Base-by-base conservation (phyloP, 1,284 basidiomycete genomes). In the Bothia castanella region DNA sequence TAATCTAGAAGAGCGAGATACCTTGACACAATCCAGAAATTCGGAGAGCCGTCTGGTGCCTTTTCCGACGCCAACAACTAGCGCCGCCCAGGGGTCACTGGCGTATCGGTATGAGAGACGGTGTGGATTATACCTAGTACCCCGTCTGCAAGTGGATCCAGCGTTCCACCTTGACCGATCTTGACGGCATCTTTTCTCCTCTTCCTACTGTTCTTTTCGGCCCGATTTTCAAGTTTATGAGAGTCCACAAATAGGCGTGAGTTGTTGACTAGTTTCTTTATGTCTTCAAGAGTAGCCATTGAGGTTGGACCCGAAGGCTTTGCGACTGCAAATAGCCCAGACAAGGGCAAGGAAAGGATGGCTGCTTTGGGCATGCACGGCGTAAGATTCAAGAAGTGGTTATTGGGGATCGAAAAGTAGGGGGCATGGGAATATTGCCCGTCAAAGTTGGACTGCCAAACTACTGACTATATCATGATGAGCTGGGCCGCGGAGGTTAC, bases 141-240 rank as follows among this genome's bases (percentile, higher is more conserved):
- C 41, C 93, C 93, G 65, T 93, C 89, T n/a, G 97, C 97, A 17
- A 99, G 77, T 12, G 97, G 97, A 73, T 99, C 97, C 40, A 99
- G 74, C 4, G 97, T 99, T 16, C 94, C 94, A 40, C 92, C 92
- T 69, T 95, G 92, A 2, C 93, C 93, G 41, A 95, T 79, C 70
- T 96, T 96, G 45, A 92, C 63, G 6, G 61, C 47, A 44, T 76
- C 75, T 39, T 72, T 71, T 21, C 69, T 72, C 47, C 69, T 71
- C 54, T 70, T 78, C 45, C 67, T 71, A 49, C 61, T 70, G 61
- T 62, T 68, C 60, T 69, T 74, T 57, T 65, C 71, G 65, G 62
- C 64, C 56, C 66, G 64, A 54, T 71, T 74, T 51, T 73, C 76
- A 14, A 82, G 67, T 61, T 83, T 82, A 37, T 72, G 72, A 12